phyloP scores from a whole-genome alignment of 1,284 basidiomycete species.

The Melampsora americana region DNA sequence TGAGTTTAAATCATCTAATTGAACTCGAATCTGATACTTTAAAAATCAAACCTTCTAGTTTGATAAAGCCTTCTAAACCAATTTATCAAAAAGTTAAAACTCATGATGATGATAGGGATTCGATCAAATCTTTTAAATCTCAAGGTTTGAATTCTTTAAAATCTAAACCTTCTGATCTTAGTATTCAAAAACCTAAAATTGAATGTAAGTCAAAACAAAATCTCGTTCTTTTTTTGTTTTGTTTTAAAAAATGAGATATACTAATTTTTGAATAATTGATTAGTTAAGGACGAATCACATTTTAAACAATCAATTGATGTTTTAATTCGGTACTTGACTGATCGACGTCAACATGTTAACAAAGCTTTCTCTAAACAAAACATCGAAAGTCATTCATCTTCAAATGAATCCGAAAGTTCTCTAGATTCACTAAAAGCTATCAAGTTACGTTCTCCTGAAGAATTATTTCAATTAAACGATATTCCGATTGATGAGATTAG shows the following conservation, averaged over 20 bases:
- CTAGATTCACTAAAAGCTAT: constrained; percentile 44
- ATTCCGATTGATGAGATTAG: constrained; percentile 66
- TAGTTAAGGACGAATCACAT: neutral
- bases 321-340: constrained; percentile 64
- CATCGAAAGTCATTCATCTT: constrained; percentile 65
- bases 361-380: constrained; percentile 68
- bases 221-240: neutral
- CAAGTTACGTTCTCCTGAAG: constrained; percentile 60
- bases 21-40: constrained; percentile 48
- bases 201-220: constrained; percentile 31
- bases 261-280: too few relatives aligned
- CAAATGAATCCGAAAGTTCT: neutral
- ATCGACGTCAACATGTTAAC: constrained; percentile 76
- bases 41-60: constrained; percentile 11
- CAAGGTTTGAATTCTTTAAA: constrained; percentile 10
- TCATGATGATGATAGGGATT: constrained; percentile 19
- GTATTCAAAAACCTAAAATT: constrained; percentile 2
- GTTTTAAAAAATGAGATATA: neutral
- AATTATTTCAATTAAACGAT: constrained; percentile 71
- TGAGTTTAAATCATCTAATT: constrained; percentile 36
- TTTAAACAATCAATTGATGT: constrained; percentile 55
- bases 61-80: neutral
- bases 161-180: neutral
- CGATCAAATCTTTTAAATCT: constrained; percentile 20
- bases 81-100: neutral